A percentile compares a stretch with the other conserved stretches of the same genome.
These are phyloP conservation scores for Geranium brycei DNA, from an alignment of 345 rosid genomes.

Conservation along the genomic window DNA sequence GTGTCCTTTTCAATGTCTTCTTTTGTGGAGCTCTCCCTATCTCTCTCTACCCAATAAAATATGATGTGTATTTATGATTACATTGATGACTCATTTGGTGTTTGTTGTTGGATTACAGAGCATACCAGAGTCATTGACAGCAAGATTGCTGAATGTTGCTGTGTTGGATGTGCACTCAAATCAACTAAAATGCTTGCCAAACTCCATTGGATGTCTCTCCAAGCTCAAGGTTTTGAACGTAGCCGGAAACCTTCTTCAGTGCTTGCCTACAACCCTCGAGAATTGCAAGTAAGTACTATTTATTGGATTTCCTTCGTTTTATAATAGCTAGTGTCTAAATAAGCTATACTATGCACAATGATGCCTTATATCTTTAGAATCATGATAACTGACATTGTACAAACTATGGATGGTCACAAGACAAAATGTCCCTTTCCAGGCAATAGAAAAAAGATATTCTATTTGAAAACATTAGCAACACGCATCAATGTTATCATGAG, in stretches of 20 bases:
- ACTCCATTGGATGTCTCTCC: constrained; percentile 72
- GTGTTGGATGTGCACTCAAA: constrained; percentile 76
- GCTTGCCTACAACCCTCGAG: constrained; percentile 55
- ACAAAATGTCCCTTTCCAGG: no score
- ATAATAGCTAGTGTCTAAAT: neutral
- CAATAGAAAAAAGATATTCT: no score
- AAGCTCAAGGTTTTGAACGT: constrained; percentile 71
- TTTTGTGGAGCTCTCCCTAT: no score
- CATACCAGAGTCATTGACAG: constrained; percentile 74
- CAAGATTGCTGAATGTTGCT: constrained; percentile 62
- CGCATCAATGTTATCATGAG: no score
- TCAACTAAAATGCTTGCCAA: constrained; percentile 59
- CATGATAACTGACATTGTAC: no score
- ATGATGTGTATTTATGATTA: neutral
- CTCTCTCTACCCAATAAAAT: neutral
- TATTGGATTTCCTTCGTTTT: neutral
- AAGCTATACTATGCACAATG: no score
- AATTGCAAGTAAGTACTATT: constrained; percentile 54
- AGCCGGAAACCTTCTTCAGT: constrained; percentile 57
- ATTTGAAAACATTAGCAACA: no score
- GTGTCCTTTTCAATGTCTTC: no score
- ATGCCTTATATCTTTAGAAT: no score
- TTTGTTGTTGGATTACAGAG: constrained; percentile 23
- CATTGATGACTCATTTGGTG: no score
- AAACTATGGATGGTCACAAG: no score